Conservation (phyloP, 257 asterid species). For the Ocimum tenuiflorum region DNA sequence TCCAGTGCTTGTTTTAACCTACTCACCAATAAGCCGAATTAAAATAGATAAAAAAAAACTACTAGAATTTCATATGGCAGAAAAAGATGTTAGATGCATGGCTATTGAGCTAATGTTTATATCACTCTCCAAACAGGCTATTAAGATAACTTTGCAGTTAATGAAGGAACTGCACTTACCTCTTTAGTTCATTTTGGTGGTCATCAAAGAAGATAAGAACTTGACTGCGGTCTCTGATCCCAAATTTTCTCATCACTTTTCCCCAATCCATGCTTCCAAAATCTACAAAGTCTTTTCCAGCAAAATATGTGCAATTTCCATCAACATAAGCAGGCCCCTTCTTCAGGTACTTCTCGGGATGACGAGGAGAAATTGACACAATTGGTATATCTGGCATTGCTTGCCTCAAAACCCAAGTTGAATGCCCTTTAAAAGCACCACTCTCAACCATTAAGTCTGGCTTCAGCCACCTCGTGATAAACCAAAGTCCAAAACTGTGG, state of each 20-base stretch:
- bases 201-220: slow-evolving; percentile 94
- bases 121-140: neutral
- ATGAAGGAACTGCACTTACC: slow-evolving; percentile 40
- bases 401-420: slow-evolving; percentile 96
- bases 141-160: neutral
- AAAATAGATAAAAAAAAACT: neutral
- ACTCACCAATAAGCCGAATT: slow-evolving; percentile 17
- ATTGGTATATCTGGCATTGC: slow-evolving; percentile 85
- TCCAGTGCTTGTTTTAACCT: slow-evolving; percentile 95
- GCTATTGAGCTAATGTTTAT: neutral
- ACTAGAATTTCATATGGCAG: neutral
- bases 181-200: slow-evolving; percentile 92
- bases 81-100: neutral
- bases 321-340: slow-evolving; percentile 99
- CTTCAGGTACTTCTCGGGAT: slow-evolving; percentile 88
- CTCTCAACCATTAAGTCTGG: slow-evolving; percentile 95
- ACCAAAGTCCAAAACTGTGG: slow-evolving; percentile 99
- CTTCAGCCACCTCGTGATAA: slow-evolving; percentile 71
- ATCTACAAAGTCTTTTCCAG: slow-evolving; percentile 92
- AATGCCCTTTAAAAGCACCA: slow-evolving; percentile 98
- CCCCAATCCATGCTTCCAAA: slow-evolving; percentile 96
- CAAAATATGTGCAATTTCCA: slow-evolving; percentile 88
- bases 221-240: slow-evolving; percentile 57
- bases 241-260: slow-evolving; percentile 59
- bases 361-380: slow-evolving; percentile 86